phyloP scores from a whole-genome alignment of 2,329 filamentous ascomycete genomes.

The Claviceps spartinae region DNA sequence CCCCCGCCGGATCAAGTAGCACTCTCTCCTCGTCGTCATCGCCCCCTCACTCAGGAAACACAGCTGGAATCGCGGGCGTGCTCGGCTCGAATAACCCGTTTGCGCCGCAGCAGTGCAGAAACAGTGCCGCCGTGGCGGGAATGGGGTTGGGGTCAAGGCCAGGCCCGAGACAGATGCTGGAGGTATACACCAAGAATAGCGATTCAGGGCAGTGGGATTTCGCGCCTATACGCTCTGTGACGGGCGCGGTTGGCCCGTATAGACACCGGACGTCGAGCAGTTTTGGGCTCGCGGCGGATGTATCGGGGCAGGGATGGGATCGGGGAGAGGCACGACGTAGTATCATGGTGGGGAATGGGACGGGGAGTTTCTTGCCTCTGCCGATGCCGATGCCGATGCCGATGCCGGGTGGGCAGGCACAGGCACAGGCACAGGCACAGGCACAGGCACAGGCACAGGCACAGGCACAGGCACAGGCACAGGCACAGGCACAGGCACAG shows the following conservation, averaged over 20 bases:
- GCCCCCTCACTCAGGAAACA: too few species aligned
- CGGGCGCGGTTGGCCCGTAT: slow-evolving; percentile 12
- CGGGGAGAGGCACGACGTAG: slow-evolving; percentile 38
- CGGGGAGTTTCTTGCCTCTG: slow-evolving; percentile 39
- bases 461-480: too few species aligned
- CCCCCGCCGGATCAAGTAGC: slow-evolving; percentile 1
- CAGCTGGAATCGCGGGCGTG: too few species aligned
- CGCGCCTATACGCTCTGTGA: slow-evolving; percentile 30
- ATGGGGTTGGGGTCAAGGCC: slow-evolving; percentile 17
- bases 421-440: too few species aligned
- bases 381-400: slow-evolving; percentile 14
- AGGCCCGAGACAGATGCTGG: slow-evolving; percentile 34
- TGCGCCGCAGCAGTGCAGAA: slow-evolving; percentile 17
- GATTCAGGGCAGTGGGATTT: slow-evolving; percentile 47
- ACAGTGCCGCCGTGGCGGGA: slow-evolving; percentile 6
- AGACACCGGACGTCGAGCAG: slow-evolving; percentile 35
- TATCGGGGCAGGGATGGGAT: slow-evolving; percentile 35
- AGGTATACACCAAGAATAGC: slow-evolving; percentile 46
- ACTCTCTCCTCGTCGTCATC: too few species aligned
- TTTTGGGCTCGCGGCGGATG: slow-evolving; percentile 42
- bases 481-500: too few species aligned
- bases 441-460: too few species aligned
- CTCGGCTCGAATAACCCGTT: slow-evolving; percentile 45
- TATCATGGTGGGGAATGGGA: slow-evolving; percentile 37
- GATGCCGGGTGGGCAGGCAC: too few species aligned